These are phyloP conservation scores for Daldinia grandis DNA, from an alignment of 495 filamentous ascomycete genomes.

Conservation along the genomic window DNA sequence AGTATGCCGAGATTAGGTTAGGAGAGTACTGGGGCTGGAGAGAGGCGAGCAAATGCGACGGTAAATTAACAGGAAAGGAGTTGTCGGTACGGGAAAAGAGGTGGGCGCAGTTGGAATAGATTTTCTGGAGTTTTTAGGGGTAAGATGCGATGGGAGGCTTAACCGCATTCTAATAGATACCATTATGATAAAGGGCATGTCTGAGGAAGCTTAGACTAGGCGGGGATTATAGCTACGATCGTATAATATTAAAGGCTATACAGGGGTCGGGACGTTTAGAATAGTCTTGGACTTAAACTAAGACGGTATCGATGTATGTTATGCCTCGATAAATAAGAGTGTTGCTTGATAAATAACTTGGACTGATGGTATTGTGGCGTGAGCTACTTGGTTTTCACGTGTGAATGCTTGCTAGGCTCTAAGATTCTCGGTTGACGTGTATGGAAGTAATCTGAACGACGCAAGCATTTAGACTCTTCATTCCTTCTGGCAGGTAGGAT, in stretches of 20 bases:
- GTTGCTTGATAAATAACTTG: not conserved
- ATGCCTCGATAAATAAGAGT: not conserved
- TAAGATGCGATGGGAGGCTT: not conserved
- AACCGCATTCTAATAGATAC: conserved; percentile 17
- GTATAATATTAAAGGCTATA: not conserved
- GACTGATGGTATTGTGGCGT: not conserved
- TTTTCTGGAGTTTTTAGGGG: not conserved
- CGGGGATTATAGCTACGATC: not conserved
- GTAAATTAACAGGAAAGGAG: conserved; percentile 64
- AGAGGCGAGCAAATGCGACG: conserved; percentile 69
- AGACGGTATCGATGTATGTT: not conserved
- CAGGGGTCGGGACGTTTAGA: not conserved
- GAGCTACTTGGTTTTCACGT: not conserved
- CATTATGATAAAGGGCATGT: conserved; percentile 8
- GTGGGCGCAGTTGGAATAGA: conserved; percentile 70
- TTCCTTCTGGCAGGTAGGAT: too few species aligned
- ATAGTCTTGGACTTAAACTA: not conserved
- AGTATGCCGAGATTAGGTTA: conserved; percentile 86
- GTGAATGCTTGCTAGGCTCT: not conserved
- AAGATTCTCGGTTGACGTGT: not conserved
- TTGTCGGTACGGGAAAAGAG: conserved; percentile 79
- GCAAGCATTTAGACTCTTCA: not conserved
- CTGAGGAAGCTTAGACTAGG: conserved; percentile 10
- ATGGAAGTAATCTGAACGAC: not conserved
- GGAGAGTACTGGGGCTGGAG: conserved; percentile 98